Conservation (phyloP, 2,329 filamentous ascomycete genomes). For the Colletotrichum sp. region DNA sequence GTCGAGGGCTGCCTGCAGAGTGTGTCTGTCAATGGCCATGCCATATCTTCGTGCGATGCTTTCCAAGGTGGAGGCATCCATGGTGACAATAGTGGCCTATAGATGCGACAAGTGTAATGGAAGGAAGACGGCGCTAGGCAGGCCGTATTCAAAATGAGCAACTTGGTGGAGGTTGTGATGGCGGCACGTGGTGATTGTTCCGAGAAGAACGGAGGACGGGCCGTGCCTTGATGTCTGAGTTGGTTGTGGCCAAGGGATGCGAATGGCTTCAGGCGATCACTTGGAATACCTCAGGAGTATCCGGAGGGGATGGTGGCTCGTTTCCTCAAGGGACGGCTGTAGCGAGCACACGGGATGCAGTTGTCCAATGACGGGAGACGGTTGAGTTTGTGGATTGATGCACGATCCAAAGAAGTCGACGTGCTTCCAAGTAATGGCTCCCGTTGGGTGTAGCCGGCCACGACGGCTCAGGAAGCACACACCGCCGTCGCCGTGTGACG, state of each 20-base stretch:
- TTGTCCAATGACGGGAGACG: slow-evolving; percentile 1
- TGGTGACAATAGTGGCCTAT: neutral
- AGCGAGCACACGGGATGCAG: slow-evolving; percentile 9
- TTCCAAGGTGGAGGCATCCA: slow-evolving; percentile 15
- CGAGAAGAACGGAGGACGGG: slow-evolving; percentile 5
- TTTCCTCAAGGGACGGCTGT: neutral
- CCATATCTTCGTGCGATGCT: slow-evolving; percentile 34
- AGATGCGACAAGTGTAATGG: neutral
- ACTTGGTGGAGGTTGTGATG: neutral
- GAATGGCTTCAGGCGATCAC: neutral
- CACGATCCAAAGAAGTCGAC: neutral
- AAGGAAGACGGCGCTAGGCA: neutral
- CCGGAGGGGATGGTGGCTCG: neutral
- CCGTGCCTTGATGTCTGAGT: slow-evolving; percentile 3
- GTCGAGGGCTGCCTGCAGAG: slow-evolving; percentile 38
- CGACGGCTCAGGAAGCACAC: neutral
- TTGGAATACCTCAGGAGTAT: neutral
- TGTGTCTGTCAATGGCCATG: slow-evolving; percentile 36
- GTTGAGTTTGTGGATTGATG: neutral
- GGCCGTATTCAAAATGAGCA: neutral
- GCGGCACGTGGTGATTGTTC: slow-evolving; percentile 4
- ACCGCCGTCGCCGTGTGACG: slow-evolving; percentile 4
- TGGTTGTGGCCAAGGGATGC: neutral
- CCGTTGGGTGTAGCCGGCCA: neutral
- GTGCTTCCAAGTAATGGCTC: neutral